Evolutionary conservation across 768 basidiomycete species (phyloP).

Genomic region (Russula emetica): DNA sequence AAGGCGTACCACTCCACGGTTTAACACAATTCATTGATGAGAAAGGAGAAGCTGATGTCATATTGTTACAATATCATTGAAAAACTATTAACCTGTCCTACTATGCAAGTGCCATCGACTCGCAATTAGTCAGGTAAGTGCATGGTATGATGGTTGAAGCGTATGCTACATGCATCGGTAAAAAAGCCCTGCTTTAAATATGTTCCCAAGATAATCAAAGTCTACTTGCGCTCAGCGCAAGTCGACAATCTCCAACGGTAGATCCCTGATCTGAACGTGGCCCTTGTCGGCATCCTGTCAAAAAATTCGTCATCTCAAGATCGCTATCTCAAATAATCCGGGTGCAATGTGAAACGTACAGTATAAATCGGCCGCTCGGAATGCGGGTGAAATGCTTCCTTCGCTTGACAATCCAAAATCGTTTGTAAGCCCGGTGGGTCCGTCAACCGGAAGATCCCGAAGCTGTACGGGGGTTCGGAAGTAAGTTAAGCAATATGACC

Average conservation of each 20-base stretch:
- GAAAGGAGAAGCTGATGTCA: background rate
- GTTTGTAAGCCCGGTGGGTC: constrained; percentile 79
- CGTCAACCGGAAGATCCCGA: constrained; percentile 86
- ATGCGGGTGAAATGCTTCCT: constrained; percentile 84
- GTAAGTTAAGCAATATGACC: background rate
- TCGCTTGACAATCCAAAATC: constrained; percentile 61
- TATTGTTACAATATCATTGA: constrained; percentile 13
- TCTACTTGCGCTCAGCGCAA: constrained; percentile 42
- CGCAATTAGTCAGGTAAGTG: constrained; percentile 6
- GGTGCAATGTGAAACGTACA: constrained; percentile 47
- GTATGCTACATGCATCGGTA: constrained; percentile 12
- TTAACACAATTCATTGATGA: background rate
- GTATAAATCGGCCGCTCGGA: constrained; percentile 82
- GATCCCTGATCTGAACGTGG: constrained; percentile 74
- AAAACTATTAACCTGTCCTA: constrained; percentile 11
- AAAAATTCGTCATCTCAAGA: background rate
- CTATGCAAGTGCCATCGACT: constrained; percentile 2
- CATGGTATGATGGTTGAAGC: background rate
- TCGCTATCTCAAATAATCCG: background rate
- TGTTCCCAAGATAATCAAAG: constrained; percentile 1
- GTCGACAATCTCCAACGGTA: constrained; percentile 79
- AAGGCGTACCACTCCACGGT: no score
- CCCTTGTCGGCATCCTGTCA: constrained; percentile 77
- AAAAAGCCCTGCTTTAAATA: constrained; percentile 10
- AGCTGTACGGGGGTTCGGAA: constrained; percentile 42